Evolutionary conservation across 768 basidiomycete species (phyloP).

Genomic region (Leucocoprinus leucothites): DNA sequence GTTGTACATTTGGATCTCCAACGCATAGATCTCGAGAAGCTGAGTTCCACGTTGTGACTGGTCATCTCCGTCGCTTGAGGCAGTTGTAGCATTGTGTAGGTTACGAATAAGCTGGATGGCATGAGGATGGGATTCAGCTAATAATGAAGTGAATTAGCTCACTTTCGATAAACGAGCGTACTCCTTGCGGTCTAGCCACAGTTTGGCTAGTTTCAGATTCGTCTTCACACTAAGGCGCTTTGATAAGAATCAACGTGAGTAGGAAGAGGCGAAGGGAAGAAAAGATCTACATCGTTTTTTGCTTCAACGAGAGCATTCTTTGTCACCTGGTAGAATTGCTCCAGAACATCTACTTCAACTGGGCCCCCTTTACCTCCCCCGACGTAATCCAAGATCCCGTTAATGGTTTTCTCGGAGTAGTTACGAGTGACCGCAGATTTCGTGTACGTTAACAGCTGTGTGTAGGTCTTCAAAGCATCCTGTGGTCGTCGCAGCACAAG

Average conservation of each 20-base stretch:
- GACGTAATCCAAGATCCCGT: constrained; percentile 96
- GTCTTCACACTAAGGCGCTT: constrained; percentile 94
- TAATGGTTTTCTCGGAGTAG: constrained; percentile 98
- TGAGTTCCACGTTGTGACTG: constrained; percentile 94
- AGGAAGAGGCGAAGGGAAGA: not conserved
- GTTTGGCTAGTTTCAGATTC: constrained; percentile 93
- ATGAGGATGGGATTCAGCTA: not conserved
- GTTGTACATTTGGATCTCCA: constrained; percentile 99
- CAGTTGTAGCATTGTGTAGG: constrained; percentile 62
- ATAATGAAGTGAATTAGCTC: constrained; percentile 9
- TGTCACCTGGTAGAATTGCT: constrained; percentile 94
- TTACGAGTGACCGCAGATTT: constrained; percentile 94
- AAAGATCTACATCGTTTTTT: constrained; percentile 81
- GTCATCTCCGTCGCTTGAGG: constrained; percentile 64
- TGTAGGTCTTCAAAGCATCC: constrained; percentile 86
- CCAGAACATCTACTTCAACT: constrained; percentile 82
- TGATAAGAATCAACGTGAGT: constrained; percentile 3
- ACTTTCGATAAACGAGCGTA: constrained; percentile 83
- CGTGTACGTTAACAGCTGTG: constrained; percentile 84
- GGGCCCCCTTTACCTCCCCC: constrained; percentile 81
- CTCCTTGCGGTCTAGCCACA: constrained; percentile 96
- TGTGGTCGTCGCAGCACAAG: constrained; percentile 72
- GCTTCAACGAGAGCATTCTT: constrained; percentile 88
- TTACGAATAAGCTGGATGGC: constrained; percentile 69
- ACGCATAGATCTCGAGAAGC: constrained; percentile 93